phyloP scores from a whole-genome alignment of 306 rosid species.

The Vigna trinervia region DNA sequence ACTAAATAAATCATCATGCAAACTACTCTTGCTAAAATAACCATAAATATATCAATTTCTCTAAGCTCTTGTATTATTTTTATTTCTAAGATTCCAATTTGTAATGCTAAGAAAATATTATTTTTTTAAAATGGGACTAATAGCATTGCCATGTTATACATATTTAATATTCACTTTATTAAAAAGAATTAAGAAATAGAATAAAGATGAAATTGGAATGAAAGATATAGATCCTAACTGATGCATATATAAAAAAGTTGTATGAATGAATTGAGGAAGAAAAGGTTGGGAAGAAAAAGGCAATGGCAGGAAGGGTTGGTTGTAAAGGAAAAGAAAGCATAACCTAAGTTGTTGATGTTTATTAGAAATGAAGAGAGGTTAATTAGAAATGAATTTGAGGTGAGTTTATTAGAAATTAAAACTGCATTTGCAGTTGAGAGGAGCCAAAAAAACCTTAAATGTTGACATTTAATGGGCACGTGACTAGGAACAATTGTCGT shows the following conservation, averaged over 20 bases:
- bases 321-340: background rate
- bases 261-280: no score
- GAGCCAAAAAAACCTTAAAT: conserved; percentile 53
- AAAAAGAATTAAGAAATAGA: no score
- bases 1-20: no score
- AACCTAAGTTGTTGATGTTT: background rate
- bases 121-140: no score
- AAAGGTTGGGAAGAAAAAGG: background rate
- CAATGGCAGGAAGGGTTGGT: background rate
- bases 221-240: background rate
- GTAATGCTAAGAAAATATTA: no score
- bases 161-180: no score
- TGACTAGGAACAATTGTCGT: conserved; percentile 60
- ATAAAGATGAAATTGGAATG: no score
- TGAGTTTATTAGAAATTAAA: background rate
- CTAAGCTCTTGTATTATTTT: no score
- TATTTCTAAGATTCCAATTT: no score
- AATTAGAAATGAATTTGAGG: background rate
- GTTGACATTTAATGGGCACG: conserved; percentile 72
- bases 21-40: no score
- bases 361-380: background rate
- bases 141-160: no score
- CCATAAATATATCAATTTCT: no score
- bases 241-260: background rate
- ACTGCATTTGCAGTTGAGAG: conserved; percentile 38